These are phyloP conservation scores for Dryas octopetala DNA, from an alignment of 306 rosid genomes.

Conservation along the genomic window DNA sequence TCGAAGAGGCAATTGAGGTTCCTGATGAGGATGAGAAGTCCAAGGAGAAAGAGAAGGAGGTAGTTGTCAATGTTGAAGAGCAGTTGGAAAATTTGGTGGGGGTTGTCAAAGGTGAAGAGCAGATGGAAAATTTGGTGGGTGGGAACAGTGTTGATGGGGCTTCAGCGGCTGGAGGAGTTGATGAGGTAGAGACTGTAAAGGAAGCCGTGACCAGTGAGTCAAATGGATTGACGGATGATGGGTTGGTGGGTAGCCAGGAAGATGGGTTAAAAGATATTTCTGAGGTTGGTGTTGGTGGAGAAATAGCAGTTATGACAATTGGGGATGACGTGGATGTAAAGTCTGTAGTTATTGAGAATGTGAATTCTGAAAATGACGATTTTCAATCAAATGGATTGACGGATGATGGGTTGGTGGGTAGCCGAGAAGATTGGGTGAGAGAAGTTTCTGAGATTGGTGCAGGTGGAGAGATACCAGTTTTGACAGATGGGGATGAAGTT, in stretches of 20 bases:
- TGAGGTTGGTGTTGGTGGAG: conserved; percentile 32
- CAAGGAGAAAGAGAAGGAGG: conserved; percentile 13
- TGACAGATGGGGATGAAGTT: conserved; percentile 29
- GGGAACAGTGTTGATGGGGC: conserved; percentile 15
- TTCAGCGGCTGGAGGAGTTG: conserved; percentile 32
- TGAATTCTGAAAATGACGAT: conserved; percentile 27
- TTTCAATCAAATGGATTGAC: conserved; percentile 24
- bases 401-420: conserved; percentile 23
- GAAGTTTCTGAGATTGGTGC: conserved; percentile 32
- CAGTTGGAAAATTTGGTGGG: conserved; percentile 13
- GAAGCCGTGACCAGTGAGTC: conserved; percentile 32
- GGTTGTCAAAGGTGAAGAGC: conserved; percentile 16
- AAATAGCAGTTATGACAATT: conserved; percentile 26
- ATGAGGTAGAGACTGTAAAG: conserved; percentile 35
- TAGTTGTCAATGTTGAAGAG: conserved; percentile 14
- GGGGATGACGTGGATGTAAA: conserved; percentile 30
- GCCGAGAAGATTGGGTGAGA: conserved; percentile 34
- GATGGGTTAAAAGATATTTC: conserved; percentile 39
- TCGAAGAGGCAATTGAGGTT: conserved; percentile 50
- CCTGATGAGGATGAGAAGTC: conserved; percentile 3
- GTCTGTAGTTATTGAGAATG: conserved; percentile 13
- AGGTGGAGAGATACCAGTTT: conserved; percentile 27
- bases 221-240: conserved; percentile 22
- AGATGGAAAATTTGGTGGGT: conserved; percentile 12
- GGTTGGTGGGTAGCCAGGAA: conserved; percentile 21